Evolutionary conservation across 345 rosid genomes (phyloP).

Genomic region (Syzygium oleosum): DNA sequence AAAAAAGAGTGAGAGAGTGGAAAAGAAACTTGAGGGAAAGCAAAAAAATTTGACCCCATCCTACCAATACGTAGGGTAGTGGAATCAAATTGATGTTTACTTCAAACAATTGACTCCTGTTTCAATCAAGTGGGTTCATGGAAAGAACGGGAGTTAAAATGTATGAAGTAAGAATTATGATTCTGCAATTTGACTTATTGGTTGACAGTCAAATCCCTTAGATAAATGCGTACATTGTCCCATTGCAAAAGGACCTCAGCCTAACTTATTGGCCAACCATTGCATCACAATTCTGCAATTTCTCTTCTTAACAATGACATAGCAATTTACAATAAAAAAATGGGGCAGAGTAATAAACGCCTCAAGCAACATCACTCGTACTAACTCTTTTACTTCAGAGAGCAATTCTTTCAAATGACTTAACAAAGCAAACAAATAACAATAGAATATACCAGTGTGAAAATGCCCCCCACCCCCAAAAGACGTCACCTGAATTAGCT

Average conservation of each 20-base stretch:
- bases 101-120: not conserved
- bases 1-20: not conserved
- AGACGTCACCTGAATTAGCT: conserved; percentile 77
- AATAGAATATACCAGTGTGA: not conserved
- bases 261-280: not conserved
- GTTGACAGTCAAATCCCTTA: not conserved
- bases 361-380: not conserved
- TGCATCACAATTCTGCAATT: not conserved
- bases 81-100: not conserved
- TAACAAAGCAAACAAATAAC: not conserved
- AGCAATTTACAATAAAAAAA: not conserved
- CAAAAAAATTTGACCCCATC: not conserved
- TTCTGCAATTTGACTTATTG: not conserved
- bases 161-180: not conserved
- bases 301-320: not conserved
- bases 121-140: not conserved
- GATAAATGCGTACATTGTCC: not conserved
- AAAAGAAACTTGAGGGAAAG: not conserved
- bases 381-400: not conserved
- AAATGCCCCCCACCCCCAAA: not conserved
- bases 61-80: not conserved
- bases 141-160: not conserved
- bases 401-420: not conserved
- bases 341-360: not conserved
- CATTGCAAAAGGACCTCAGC: not conserved